Evolutionary conservation across 805 yeast genomes (phyloP).

Genomic region (Cephaloascus fragrans): DNA sequence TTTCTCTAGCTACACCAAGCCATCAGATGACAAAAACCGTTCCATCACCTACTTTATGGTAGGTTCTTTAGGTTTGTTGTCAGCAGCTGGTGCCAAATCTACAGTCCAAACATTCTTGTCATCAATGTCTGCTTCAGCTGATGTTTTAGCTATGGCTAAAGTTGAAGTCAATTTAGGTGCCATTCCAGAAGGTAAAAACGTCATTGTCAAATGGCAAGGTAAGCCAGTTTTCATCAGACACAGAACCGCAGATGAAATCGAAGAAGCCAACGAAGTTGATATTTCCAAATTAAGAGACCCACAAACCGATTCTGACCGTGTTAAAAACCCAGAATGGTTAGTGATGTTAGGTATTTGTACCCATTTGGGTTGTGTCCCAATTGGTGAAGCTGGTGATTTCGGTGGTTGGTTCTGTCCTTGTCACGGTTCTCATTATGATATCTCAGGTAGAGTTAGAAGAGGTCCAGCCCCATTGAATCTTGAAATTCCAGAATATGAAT

Average conservation of each 20-base stretch:
- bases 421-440: conserved; percentile 99
- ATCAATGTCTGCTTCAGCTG: conserved; percentile 97
- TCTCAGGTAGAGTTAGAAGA: conserved; percentile 99
- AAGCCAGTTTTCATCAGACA: conserved; percentile 99
- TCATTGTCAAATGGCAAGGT: conserved; percentile 99
- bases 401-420: conserved; percentile 99
- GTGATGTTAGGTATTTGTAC: conserved; percentile 99
- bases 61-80: conserved; percentile 84
- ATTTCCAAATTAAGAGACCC: conserved; percentile 83
- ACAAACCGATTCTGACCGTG: conserved; percentile 87
- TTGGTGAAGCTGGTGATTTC: conserved; percentile 98
- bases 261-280: conserved; percentile 85
- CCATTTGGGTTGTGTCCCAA: conserved; percentile 99
- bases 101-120: conserved; percentile 89
- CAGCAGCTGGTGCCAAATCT: conserved; percentile 93
- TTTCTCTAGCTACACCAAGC: conserved; percentile 71
- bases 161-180: conserved; percentile 92
- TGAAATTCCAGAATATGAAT: conserved; percentile 90
- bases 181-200: conserved; percentile 96
- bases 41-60: conserved; percentile 95
- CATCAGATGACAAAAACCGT: conserved; percentile 56
- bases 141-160: conserved; percentile 98
- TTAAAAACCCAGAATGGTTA: conserved; percentile 95
- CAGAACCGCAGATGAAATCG: conserved; percentile 88
- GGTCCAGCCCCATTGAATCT: conserved; percentile 99